Base-by-base conservation (phyloP, 208 protist genomes). In the Leishmania major region DNA sequence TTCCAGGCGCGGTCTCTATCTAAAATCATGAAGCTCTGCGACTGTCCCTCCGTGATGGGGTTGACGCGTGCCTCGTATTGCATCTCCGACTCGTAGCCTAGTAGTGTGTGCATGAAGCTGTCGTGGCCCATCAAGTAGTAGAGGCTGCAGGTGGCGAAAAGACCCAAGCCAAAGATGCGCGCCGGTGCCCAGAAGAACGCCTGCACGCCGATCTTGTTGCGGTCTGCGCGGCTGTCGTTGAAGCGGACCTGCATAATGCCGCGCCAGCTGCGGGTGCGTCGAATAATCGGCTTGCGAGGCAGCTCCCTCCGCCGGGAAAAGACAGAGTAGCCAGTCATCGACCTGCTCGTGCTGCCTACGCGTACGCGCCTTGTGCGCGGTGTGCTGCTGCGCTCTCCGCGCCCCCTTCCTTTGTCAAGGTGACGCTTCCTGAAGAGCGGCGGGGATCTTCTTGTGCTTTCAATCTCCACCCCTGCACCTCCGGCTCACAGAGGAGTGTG, bases 61-160 rank as follows among this genome's bases (percentile, higher is more conserved):
- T 98, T 96, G 37, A 96, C 95, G 57, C 91, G 89, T 22, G 87
- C 77, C 87, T 98, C 95, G 78, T 96, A 96, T 81, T 95, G 88
- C 92, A 96, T 96, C 85, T 98, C 95, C 35, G 92, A 96, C 90
- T 98, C 95, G 78, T 96, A 98, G 11, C 95, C 95, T 37, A 96
- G 84, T 45, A 98, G 73, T 13, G 82, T 92, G 76, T 98, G 93
- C 77, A 96, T 82, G 80, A 98, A 98, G 55, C 82, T 45, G 84
- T 98, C 95, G 85, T 98, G 92, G 1, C 95, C 95, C 47, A 96
- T 78, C 31, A 72, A 73, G 53, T 93, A 92, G 90, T 98, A 98
- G 66, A 93, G 80, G 1, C 78, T 59, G 76, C 78, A 87, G 43
- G 79, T 87, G 13, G 82, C 86, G 37, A 92, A 13, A 28, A 93